These are phyloP conservation scores for Suhomyces tanzawaensis DNA, from an alignment of 805 yeast species.

Conservation along the genomic window DNA sequence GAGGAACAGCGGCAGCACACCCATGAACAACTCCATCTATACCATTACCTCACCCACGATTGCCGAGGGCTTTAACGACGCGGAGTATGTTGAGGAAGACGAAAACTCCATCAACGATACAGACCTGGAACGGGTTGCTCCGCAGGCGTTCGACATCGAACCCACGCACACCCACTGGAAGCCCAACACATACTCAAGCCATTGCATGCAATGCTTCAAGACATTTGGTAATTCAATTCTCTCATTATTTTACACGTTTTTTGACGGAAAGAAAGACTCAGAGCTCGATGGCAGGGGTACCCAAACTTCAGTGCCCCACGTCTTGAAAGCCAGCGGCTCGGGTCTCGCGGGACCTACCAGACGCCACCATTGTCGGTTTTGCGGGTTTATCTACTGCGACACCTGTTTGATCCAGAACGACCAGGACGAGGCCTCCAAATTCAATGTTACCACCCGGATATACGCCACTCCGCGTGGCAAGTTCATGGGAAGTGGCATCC, in stretches of 20 bases:
- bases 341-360: background rate
- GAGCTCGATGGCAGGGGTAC: slow-evolving; percentile 1
- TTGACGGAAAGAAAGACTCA: slow-evolving; percentile 5
- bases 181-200: slow-evolving; percentile 38
- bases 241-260: slow-evolving; percentile 8
- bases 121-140: background rate
- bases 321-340: background rate
- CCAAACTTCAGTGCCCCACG: background rate
- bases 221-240: slow-evolving; percentile 24
- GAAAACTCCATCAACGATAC: background rate
- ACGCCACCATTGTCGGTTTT: slow-evolving; percentile 52
- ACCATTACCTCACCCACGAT: slow-evolving; percentile 7
- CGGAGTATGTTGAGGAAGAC: background rate
- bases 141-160: slow-evolving; percentile 21
- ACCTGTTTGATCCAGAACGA: slow-evolving; percentile 14
- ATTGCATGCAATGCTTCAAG: slow-evolving; percentile 43
- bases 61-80: background rate
- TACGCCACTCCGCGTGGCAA: slow-evolving; percentile 8
- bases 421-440: slow-evolving; percentile 8
- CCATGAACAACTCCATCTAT: slow-evolving; percentile 3
- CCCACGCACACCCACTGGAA: slow-evolving; percentile 57
- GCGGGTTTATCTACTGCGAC: slow-evolving; percentile 48
- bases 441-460: slow-evolving; percentile 2
- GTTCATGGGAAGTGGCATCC: slow-evolving; percentile 14
- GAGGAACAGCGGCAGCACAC: background rate